Percentiles rank a stretch among this genome's conserved stretches.
Conservation (phyloP, 192 early-diverging fungal species). For the Endogone sp. region DNA sequence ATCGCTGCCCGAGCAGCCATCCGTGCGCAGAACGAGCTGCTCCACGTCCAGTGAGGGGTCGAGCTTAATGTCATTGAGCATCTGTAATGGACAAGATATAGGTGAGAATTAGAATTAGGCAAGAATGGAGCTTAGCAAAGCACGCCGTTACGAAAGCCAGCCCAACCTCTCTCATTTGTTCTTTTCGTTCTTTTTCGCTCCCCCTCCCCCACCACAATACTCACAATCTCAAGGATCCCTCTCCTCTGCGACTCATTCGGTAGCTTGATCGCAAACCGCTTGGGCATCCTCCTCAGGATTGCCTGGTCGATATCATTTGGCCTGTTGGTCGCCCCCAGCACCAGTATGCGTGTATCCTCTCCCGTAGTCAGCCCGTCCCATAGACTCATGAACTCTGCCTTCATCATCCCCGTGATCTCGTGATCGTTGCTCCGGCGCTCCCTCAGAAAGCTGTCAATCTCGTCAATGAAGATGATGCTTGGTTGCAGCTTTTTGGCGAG, state of each 20-base stretch:
- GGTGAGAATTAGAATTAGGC: not conserved
- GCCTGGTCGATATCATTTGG: conserved; percentile 98
- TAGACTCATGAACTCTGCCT: conserved; percentile 99
- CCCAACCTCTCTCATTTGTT: no score
- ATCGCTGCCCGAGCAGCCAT: conserved; percentile 88
- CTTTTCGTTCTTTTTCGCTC: no score
- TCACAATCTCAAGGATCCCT: conserved; percentile 73
- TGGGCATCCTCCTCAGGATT: conserved; percentile 97
- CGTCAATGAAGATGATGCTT: conserved; percentile 98
- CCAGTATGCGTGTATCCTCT: conserved; percentile 61
- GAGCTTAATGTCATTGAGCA: conserved; percentile 70
- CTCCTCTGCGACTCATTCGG: conserved; percentile 81
- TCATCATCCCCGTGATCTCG: conserved; percentile 98
- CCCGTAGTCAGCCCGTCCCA: conserved; percentile 95
- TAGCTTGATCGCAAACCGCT: conserved; percentile 82
- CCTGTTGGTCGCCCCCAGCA: conserved; percentile 94
- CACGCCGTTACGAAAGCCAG: no score
- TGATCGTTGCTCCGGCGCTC: conserved; percentile 88
- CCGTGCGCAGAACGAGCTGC: conserved; percentile 67
- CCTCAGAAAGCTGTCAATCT: conserved; percentile 96
- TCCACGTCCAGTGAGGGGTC: conserved; percentile 63
- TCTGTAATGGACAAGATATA: no score
- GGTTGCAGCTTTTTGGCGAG: conserved; percentile 94
- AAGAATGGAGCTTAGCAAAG: no score
- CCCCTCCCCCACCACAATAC: no score